Percentiles rank a stretch among this genome's conserved stretches.
These are phyloP conservation scores for Phaeolepiota aurea DNA, from an alignment of 768 basidiomycete species.

Conservation along the genomic window DNA sequence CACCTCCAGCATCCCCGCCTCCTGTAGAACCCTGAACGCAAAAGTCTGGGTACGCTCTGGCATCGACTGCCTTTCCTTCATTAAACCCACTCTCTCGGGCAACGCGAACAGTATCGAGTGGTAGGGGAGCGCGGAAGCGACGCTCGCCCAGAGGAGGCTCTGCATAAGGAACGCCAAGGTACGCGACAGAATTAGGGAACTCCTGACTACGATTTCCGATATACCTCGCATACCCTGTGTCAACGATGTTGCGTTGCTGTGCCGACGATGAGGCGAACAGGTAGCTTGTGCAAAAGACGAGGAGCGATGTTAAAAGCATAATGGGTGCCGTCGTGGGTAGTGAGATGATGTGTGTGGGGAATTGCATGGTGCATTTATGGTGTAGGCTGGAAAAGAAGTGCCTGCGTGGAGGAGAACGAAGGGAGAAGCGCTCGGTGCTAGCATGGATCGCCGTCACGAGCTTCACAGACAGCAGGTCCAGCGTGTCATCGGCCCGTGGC, in stretches of 20 bases:
- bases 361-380: too few relatives aligned
- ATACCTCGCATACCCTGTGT: slow-evolving; percentile 54
- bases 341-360: too few relatives aligned
- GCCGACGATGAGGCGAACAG: neutral
- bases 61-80: slow-evolving; percentile 41
- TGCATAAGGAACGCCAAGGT: slow-evolving; percentile 51
- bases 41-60: slow-evolving; percentile 44
- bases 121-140: slow-evolving; percentile 44
- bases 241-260: slow-evolving; percentile 34
- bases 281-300: too few relatives aligned
- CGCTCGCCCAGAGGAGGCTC: slow-evolving; percentile 46
- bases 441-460: too few relatives aligned
- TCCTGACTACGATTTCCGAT: slow-evolving; percentile 34
- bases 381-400: too few relatives aligned
- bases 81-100: slow-evolving; percentile 17
- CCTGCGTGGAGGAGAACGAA: too few relatives aligned
- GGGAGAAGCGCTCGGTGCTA: too few relatives aligned
- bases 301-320: too few relatives aligned
- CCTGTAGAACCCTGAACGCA: slow-evolving; percentile 45
- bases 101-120: slow-evolving; percentile 40
- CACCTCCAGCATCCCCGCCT: slow-evolving; percentile 47
- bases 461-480: too few relatives aligned
- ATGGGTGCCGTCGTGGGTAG: too few relatives aligned
- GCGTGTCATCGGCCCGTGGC: too few relatives aligned
- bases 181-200: slow-evolving; percentile 45